Base-by-base conservation (phyloP, 2,329 filamentous ascomycete genomes). In the Monosporascus sp. region DNA sequence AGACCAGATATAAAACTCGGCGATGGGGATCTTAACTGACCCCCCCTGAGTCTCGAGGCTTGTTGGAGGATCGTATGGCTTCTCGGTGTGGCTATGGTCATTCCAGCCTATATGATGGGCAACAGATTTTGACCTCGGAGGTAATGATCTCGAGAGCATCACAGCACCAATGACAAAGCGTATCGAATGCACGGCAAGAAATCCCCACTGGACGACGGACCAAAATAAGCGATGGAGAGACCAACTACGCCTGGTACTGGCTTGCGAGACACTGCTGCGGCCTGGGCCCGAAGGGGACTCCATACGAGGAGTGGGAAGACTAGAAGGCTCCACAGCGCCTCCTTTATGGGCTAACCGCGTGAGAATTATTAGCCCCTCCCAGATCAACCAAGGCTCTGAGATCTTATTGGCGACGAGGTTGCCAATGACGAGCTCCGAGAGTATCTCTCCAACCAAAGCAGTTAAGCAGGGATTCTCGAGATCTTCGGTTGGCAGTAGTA, bases 401-500 rank as follows among this genome's bases (percentile, higher is more conserved):
- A 88, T 79, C 68, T 88, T 95, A 64, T 87, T 88, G 63, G 86
- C 85, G 63, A 97, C 78, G 54, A 88, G 81, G 62, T 90, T 91
- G 57, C 90, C 90, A 59, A 99, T 78, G 57, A 97, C 89, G 68
- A 96, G 85, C 71, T 97, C 91, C 7, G 91, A 89, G 57, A 97
- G 79, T 59, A 97, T 88, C 71, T 97, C 91, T 52, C 86, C 85
- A 57, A 97, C 87, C 57, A 99, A 77, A 37, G 89, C 81, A 53
- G 89, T 87, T 63, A 97, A 77, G 68, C 90, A 96, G 51, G 84
- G 84, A 68, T 96, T 97, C 65, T 93, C 85, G 40, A 97, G 77
- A 68, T 97, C 93, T 65, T 97, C 93, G 17, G 91, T 94, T 9
- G 94, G 94, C 20, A 99, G 79, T 17, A 99, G 80, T 50, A 96